These are phyloP conservation scores for Sclerotinia spermophila DNA, from an alignment of 2,329 filamentous ascomycete species.

Conservation along the genomic window DNA sequence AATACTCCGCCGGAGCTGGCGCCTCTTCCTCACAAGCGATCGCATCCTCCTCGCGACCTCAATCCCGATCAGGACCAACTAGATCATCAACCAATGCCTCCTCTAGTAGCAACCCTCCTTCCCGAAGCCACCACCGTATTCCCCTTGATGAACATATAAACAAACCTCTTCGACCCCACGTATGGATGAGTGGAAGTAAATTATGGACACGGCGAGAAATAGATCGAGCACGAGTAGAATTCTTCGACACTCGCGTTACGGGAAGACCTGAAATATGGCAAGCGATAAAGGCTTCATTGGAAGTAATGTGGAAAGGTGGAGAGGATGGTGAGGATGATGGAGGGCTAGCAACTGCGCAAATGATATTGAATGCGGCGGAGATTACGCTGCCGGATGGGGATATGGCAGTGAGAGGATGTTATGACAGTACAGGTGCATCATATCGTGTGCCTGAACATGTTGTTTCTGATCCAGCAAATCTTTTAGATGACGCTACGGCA, in stretches of 20 bases:
- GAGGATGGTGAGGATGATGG: slow-evolving; percentile 41
- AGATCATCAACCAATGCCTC: slow-evolving; percentile 29
- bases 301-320: slow-evolving; percentile 56
- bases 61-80: slow-evolving; percentile 24
- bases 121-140: slow-evolving; percentile 13
- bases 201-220: slow-evolving; percentile 69
- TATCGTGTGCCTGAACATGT: slow-evolving; percentile 68
- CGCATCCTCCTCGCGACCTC: slow-evolving; percentile 35
- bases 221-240: slow-evolving; percentile 69
- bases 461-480: slow-evolving; percentile 50
- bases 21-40: slow-evolving; percentile 52
- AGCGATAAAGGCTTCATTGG: slow-evolving; percentile 64
- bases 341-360: slow-evolving; percentile 66
- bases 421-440: slow-evolving; percentile 66
- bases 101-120: slow-evolving; percentile 19
- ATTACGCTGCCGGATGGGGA: slow-evolving; percentile 72
- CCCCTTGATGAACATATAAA: slow-evolving; percentile 65
- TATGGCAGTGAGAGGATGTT: slow-evolving; percentile 62
- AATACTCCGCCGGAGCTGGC: slow-evolving; percentile 41
- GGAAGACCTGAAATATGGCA: slow-evolving; percentile 78
- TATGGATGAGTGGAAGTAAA: slow-evolving; percentile 61
- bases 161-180: slow-evolving; percentile 61
- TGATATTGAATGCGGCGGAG: slow-evolving; percentile 73
- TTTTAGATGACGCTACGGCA: slow-evolving; percentile 23
- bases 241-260: slow-evolving; percentile 86